Base-by-base conservation (phyloP, 1,284 basidiomycete species). In the Athelia sp. region DNA sequence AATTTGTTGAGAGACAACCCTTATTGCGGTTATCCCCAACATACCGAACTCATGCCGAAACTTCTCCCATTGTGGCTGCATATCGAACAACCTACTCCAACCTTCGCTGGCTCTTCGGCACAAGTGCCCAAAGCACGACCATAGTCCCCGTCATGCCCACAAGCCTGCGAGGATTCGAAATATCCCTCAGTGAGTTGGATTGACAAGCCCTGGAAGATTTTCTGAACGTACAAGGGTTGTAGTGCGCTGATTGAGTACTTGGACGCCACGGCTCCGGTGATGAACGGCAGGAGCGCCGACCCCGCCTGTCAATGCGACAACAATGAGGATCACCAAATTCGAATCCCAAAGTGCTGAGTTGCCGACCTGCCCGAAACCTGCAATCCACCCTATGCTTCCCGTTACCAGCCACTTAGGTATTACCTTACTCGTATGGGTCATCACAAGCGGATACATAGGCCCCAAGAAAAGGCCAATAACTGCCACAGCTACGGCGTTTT, bases 401-500 rank as follows among this genome's bases (percentile, higher is more conserved):
- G 62, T 57, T 14, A 67, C 50, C 9, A 67, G 54, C 52, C 53
- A 58, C 15, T 48, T 50, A 10, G 65, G 65, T 4, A 67, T 46
- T 26, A 62, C 51, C 2, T 48, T 48, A 6, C 52, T 54, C 1
- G 63, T 56, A 10, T 59, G 50, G 24, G 54, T 59, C 52, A 65
- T 59, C 2, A 56, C 52, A 21, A 66, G 60, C 23, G 64, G 64
- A 48, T 58, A 64, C 21, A 63, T 57, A 2, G 62, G 64, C 17
- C 65, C 69, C 2, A 71, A 50, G 35, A 66, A 48, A 38, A 68
- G 9, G 21, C 57, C 58, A 34, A 60, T 44, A 8, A 44, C 15
- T 9, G 43, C 18, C 10, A 44, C 43, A 9, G 45, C 70, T n/a
- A 78, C 56, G 0, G 74, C 75, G 58, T 75, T 73, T 45, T 68